These are phyloP conservation scores for Rhodosorus marinus DNA, from an alignment of 23 red algal genomes.

Conservation along the genomic window DNA sequence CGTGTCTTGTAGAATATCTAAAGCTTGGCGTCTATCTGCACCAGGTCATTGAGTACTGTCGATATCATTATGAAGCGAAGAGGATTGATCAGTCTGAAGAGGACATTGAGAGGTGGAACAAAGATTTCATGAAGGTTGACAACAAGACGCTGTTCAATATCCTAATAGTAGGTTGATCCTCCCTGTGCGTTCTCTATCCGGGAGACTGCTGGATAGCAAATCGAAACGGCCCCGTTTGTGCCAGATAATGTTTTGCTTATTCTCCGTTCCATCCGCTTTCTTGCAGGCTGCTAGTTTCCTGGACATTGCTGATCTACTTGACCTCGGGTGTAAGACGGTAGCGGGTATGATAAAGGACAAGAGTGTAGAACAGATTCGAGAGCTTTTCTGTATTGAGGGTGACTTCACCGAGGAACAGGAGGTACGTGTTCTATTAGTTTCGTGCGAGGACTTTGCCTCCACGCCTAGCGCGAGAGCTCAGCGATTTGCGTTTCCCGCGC, in stretches of 20 bases:
- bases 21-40: too few relatives aligned
- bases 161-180: too few relatives aligned
- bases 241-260: too few relatives aligned
- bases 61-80: conserved; percentile 63
- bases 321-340: conserved; percentile 66
- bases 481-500: too few relatives aligned
- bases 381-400: conserved; percentile 76
- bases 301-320: conserved; percentile 74
- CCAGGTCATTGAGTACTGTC: conserved; percentile 95
- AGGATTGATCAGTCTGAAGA: conserved; percentile 22
- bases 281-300: conserved; percentile 91
- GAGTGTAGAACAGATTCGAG: conserved; percentile 87
- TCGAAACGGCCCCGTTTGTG: too few relatives aligned
- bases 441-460: too few relatives aligned
- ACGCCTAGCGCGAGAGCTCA: too few relatives aligned
- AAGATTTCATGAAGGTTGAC: conserved; percentile 81
- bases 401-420: conserved; percentile 96
- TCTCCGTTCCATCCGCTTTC: too few relatives aligned
- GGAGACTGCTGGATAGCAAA: too few relatives aligned
- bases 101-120: conserved; percentile 75
- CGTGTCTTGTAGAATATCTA: too few relatives aligned
- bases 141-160: conserved; percentile 82
- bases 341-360: conserved; percentile 92
- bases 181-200: too few relatives aligned
- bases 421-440: too few relatives aligned